phyloP scores from a whole-genome alignment of 805 yeast species.

The Metschnikowia reukaufii region DNA sequence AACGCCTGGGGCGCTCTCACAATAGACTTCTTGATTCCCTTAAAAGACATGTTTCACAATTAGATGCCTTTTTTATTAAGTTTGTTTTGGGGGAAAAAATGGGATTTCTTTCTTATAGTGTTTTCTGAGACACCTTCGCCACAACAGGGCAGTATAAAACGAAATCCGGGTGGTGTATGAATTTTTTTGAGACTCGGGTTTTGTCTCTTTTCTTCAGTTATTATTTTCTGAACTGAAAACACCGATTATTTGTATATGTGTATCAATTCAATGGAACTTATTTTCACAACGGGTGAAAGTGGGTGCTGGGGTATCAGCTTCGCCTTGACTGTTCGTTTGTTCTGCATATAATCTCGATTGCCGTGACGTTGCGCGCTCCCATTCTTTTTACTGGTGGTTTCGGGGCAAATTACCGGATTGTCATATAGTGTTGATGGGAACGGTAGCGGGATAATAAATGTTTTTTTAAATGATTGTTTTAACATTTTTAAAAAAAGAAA shows the following conservation, averaged over 20 bases:
- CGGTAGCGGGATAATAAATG: too few relatives aligned
- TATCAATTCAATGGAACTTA: not conserved
- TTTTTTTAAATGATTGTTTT: too few relatives aligned
- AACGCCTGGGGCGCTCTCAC: constrained; percentile 88
- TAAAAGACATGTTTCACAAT: constrained; percentile 65
- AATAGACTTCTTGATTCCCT: constrained; percentile 79
- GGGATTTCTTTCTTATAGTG: too few relatives aligned
- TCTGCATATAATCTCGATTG: not conserved
- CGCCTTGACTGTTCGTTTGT: not conserved
- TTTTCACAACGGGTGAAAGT: not conserved
- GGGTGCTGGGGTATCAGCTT: constrained; percentile 4
- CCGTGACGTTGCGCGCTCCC: constrained; percentile 1
- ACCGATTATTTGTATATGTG: not conserved
- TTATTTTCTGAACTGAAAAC: too few relatives aligned
- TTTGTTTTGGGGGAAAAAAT: not conserved
- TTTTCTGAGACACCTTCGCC: too few relatives aligned
- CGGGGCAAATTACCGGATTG: not conserved
- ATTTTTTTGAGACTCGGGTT: not conserved
- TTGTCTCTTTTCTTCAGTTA: too few relatives aligned
- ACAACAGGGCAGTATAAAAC: too few relatives aligned
- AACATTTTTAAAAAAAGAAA: too few relatives aligned
- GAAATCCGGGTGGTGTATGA: too few relatives aligned
- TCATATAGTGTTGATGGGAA: not conserved
- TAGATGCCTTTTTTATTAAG: not conserved
- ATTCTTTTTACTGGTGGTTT: not conserved